Evolutionary conservation across 768 basidiomycete genomes (phyloP), one percentile per base, ranked within the genome.

Genomic region (Lanmaoa pseudosensibilis): DNA sequence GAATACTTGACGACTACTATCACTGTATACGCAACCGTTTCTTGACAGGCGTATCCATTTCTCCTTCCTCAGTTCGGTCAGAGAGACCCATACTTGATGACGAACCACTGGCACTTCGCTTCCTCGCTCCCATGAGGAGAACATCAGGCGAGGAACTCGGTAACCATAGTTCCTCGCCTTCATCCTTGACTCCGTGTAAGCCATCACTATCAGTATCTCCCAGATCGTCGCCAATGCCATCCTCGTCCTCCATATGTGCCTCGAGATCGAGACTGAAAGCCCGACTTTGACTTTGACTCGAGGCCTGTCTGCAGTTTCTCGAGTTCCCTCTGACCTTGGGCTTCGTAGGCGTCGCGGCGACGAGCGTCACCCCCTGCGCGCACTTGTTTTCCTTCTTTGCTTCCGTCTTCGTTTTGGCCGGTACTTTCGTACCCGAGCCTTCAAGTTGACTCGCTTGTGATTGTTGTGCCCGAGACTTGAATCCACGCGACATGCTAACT

Each of bases 401-500:
- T 40, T 58, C 55, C 46, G 11, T 58, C 43, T 46, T 61, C 2
- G 61, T 41, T 48, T 60, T 61, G 36, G 50, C 50, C 0, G 32
- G 41, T 45, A 51, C 55, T 50, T 66, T 70, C 5, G 58, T 54
- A n/a, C 65, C 50, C 19, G 53, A 52, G 15, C 56, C 48, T 21
- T 56, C 55, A 40, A 63, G 55, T 21, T 58, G 64, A 25, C 52
- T 60, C 36, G 51, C 32, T 21, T 59, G 58, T 19, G 58, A 57
- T 19, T 41, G 47, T 46, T 62, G 55, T 55, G 58, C 55, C 62
- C 78, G 54, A 45, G 77, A 77, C 64, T 84, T 88, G 73, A 90
- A 89, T 23, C 73, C 80, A 33, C 87, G 79, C 18, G 84, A 84
- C 89, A 91, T 92, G 71, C 86, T 90, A 59, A 90, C 77, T 66